Evolutionary conservation across 176 grass and related monocot genomes (phyloP), one percentile per base, ranked within the genome.

Genomic region (Eremochloa ophiuroides): DNA sequence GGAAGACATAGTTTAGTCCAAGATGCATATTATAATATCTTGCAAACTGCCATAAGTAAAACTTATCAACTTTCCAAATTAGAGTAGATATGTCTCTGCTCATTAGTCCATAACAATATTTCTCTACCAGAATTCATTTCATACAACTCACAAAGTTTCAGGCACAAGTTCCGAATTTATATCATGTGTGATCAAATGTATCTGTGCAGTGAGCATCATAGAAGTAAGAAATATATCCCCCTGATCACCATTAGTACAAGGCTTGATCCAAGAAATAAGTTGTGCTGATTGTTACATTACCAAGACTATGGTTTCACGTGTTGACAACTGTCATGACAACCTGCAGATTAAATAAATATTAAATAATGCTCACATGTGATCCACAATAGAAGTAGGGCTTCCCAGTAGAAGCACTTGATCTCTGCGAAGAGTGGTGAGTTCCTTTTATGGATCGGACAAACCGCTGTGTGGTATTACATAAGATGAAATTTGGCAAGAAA

Each of bases 391-490:
- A 93, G 75, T 94, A 93, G 15, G 84, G 79, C 42, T 91, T 98
- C 82, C 79, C 90, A 28, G 74, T 91, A 86, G 86, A 89, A 84
- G 89, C 51, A 73, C 50, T 79, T 85, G 84, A 83, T 85, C 91
- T 93, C 69, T 94, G 88, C 53, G 86, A 85, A 81, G 88, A 81
- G 46, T 94, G 87, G 35, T 85, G 84, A 39, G 84, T 76, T 87
- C 90, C 92, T 75, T 86, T 93, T 82, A 80, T 75, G 50, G 95
- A 94, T 66, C 95, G 82, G 79, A 98, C 88, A 90, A 98, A 98
- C 10, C 95, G 86, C 83, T 94, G 92, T 78, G 95, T 98, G 58
- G 95, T 98, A 87, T 98, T 98, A 83, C 95, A 98, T 34, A 98
- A 72, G 75, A 98, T 89, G 72, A 94, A 98, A 89, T 94, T 98